Base-by-base conservation (phyloP, 495 filamentous ascomycete species). In the Choiromyces venosus region DNA sequence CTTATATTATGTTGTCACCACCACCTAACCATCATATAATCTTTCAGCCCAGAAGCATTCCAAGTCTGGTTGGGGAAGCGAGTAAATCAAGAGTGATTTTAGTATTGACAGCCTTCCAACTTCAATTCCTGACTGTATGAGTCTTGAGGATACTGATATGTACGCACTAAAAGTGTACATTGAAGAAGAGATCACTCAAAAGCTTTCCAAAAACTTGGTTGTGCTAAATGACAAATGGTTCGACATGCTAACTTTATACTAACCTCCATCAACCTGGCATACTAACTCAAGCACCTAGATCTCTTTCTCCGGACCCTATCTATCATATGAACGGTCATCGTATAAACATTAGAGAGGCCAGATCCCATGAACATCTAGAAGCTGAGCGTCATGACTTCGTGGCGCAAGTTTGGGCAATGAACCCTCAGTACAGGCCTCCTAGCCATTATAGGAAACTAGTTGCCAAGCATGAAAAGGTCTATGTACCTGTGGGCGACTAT, bases 401-500 rank as follows among this genome's bases (percentile, higher is more conserved):
- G 71, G 77, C 78, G 39, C 81, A 79, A 65, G 81, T 78, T 35
- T 80, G 78, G 70, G 78, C 80, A 71, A 75, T 74, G 33, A 80
- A 82, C 52, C 80, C 81, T 44, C 76, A 79, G 74, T 82, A 82
- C 72, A 80, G 78, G 39, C 79, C 81, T 66, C 81, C 81, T 64
- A 78, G 70, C 72, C 81, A 82, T 65, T 82, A 82, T 73, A 78
- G 76, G 70, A 79, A 76, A 73, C 81, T 74, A 46, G 76, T 75
- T 66, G 78, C 79, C 77, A 82, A 79, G 67, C 77, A 82, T 42
- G 81, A 82, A 77, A 82, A 82, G 70, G 79, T 82, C 69, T 82
- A 82, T 78, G 79, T 82, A 71, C 81, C 81, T 67, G 81, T 78
- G 86, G 98, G 98, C 90, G 96, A 99, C 85, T 99, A 99, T 86